Conservation (phyloP, 805 yeast genomes). For the Kodamaea kakaduensis region DNA sequence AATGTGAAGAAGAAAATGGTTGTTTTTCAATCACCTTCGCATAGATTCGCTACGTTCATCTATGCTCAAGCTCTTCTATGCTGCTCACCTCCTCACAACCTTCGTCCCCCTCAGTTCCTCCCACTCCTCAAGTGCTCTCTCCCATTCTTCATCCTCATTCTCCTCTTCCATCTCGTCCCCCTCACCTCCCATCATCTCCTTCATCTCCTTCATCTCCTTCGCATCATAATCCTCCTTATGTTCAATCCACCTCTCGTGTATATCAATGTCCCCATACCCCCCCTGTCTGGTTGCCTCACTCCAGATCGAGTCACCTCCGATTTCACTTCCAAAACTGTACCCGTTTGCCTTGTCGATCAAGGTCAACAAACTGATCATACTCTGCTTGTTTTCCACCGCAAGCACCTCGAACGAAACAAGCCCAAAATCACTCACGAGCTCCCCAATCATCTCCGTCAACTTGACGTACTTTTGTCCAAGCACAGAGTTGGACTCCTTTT, state of each 20-base stretch:
- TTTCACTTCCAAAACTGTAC: constrained; percentile 88
- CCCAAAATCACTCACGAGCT: constrained; percentile 81
- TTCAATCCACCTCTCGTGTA: constrained; percentile 95
- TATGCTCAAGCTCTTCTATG: too few relatives aligned
- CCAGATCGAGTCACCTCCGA: constrained; percentile 98
- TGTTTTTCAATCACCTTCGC: too few relatives aligned
- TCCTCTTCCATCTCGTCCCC: constrained; percentile 36
- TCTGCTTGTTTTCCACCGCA: constrained; percentile 84
- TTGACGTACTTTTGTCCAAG: constrained; percentile 59
- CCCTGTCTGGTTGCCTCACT: constrained; percentile 90
- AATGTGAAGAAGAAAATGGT: too few relatives aligned
- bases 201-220: constrained; percentile 39
- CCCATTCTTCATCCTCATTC: constrained; percentile 71
- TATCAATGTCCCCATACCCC: constrained; percentile 56
- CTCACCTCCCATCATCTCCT: constrained; percentile 24
- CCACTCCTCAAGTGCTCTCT: constrained; percentile 33
- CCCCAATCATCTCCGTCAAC: constrained; percentile 74
- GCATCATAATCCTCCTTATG: constrained; percentile 74
- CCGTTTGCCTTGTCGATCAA: constrained; percentile 90
- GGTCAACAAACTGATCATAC: constrained; percentile 80
- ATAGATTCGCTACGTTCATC: too few relatives aligned
- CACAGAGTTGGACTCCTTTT: constrained; percentile 65
- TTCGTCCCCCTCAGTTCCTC: constrained; percentile 21
- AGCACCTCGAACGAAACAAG: constrained; percentile 85
- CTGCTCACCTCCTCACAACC: too few relatives aligned